These are phyloP conservation scores for Rhododendron simsii DNA, from an alignment of 148 eudicot genomes.

Conservation along the genomic window DNA sequence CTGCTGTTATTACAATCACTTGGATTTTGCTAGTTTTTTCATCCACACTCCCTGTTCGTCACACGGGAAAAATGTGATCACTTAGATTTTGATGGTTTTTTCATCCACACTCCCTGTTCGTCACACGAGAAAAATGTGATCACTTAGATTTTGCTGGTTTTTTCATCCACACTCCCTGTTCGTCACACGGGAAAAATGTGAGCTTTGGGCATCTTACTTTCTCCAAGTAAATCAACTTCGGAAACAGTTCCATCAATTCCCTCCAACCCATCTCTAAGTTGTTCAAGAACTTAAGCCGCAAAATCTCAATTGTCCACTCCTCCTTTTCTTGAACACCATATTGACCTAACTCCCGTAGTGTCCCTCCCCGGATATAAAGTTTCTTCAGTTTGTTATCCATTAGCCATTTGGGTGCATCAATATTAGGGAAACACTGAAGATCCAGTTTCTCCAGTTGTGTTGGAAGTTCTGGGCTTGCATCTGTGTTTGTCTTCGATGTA, in stretches of 20 bases:
- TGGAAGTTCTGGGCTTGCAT: slow-evolving; percentile 1
- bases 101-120: slow-evolving; percentile 33
- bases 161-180: slow-evolving; percentile 33
- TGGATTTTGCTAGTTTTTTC: not conserved
- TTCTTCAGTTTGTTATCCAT: slow-evolving; percentile 17
- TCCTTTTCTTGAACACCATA: not conserved
- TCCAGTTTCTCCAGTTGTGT: slow-evolving; percentile 13
- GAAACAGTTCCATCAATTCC: slow-evolving; percentile 7
- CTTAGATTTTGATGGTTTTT: not conserved
- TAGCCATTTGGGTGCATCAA: slow-evolving; percentile 12
- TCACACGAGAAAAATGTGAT: slow-evolving; percentile 26
- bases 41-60: slow-evolving; percentile 36
- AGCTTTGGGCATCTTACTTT: slow-evolving; percentile 27
- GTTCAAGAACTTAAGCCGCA: slow-evolving; percentile 18
- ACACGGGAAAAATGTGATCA: slow-evolving; percentile 30
- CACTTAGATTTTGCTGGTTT: not conserved
- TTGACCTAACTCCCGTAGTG: slow-evolving; percentile 10
- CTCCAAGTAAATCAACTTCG: slow-evolving; percentile 23
- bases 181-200: slow-evolving; percentile 28
- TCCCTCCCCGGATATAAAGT: slow-evolving; percentile 36
- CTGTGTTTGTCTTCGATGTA: not conserved
- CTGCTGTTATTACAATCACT: not conserved
- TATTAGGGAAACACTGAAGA: slow-evolving; percentile 7
- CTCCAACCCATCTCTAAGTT: slow-evolving; percentile 15
- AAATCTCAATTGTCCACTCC: slow-evolving; percentile 18